A percentile compares a stretch with the other conserved stretches of the same genome.
Evolutionary conservation across 345 rosid species (phyloP).

Genomic region (Salix arbutifolia): DNA sequence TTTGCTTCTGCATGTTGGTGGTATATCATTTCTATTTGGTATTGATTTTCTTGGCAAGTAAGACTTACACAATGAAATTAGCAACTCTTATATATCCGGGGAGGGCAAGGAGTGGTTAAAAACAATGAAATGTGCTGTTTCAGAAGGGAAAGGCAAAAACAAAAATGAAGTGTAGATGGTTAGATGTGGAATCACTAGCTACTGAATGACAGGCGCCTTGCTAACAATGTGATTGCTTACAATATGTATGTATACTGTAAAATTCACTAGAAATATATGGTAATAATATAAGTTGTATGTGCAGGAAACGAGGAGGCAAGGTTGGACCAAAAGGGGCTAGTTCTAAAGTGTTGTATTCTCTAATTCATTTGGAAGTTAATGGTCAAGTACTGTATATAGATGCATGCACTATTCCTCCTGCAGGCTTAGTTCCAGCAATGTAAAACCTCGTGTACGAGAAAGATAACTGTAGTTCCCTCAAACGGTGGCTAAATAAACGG

Average conservation of each 20-base stretch:
- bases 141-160: not conserved
- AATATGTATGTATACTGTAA: not conserved
- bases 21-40: not conserved
- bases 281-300: constrained; percentile 11
- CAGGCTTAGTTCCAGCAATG: constrained; percentile 21
- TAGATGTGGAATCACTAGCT: not conserved
- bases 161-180: not conserved
- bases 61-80: not conserved
- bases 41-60: not conserved
- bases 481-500: constrained; percentile 37
- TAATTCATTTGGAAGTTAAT: constrained; percentile 26
- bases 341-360: constrained; percentile 70
- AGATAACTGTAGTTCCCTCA: constrained; percentile 19
- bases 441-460: constrained; percentile 19
- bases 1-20: constrained; percentile 2
- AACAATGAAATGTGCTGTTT: not conserved
- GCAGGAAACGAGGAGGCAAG: constrained; percentile 87
- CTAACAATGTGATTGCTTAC: not conserved
- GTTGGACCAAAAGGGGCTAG: constrained; percentile 75
- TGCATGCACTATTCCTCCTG: constrained; percentile 17
- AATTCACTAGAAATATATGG: not conserved
- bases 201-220: not conserved
- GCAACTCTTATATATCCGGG: not conserved
- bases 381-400: constrained; percentile 35
- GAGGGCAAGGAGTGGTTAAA: not conserved